Base-by-base conservation (phyloP, 495 filamentous ascomycete species). In the Penicillium coffeae region DNA sequence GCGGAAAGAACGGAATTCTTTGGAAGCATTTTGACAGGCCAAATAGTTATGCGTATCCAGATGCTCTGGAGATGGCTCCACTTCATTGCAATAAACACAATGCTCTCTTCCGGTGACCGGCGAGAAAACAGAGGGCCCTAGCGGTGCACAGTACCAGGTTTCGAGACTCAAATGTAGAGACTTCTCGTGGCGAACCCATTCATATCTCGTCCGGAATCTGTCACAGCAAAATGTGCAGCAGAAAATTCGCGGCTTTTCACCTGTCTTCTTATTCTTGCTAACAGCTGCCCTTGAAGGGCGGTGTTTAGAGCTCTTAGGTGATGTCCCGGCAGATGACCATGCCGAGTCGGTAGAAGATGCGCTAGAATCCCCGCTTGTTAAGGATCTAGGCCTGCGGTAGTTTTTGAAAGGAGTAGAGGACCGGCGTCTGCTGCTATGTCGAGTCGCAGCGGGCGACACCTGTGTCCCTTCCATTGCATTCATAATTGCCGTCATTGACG, bases 211-310 rank as follows among this genome's bases (percentile, higher is more conserved):
- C 50, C 82, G 78, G 68, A 89, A 90, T 1, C 79, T 82, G 42
- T 88, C 85, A 5, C 84, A 87, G 62, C 86, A 90, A 67, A 90
- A 90, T 1, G 86, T 90, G 59, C 86, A 90, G 58, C 88, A 84
- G 63, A 82, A 90, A 21, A 48, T 48, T 1, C 49, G 54, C 3
- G 54, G 40, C 33, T 50, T 50, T 0, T n/a, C 14, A 37, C 37
- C 39, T n/a, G 42, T 44, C 4, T 38, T 15, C 25, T 42, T 41
- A 30, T 12, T 42, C 33, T 49, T 49, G 7, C 37, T 30, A 5
- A 42, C 25, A 4, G 16, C 37, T 12, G 15, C 38, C 25, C 21
- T 19, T 32, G 47, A 19, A 18, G 30, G 40, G 8, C 39, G 47
- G 12, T 32, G 34, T 12, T 34, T 19, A 8, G 30, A n/a, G 43